phyloP scores from a whole-genome alignment of 2,329 filamentous ascomycete genomes.

The Trichoderma sp. region DNA sequence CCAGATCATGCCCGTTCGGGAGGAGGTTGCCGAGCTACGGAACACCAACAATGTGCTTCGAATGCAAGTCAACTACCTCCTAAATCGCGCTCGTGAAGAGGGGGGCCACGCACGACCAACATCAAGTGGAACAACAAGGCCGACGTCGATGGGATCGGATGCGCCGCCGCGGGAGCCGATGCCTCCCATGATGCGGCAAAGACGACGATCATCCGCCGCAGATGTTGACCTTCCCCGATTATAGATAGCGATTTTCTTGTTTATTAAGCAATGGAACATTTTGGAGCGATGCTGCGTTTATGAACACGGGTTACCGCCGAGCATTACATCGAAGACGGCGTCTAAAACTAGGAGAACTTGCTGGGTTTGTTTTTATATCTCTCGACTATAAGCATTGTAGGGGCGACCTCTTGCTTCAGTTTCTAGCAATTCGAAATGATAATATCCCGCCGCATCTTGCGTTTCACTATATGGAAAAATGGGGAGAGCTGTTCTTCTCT shows the following conservation, averaged over 20 bases:
- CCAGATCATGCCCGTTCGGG: slow-evolving; percentile 61
- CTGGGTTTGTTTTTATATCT: neutral
- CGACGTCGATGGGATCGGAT: slow-evolving; percentile 36
- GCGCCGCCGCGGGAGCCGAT: slow-evolving; percentile 30
- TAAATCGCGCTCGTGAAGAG: slow-evolving; percentile 54
- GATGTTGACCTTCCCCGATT: slow-evolving; percentile 43
- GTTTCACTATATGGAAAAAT: neutral
- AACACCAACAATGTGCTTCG: slow-evolving; percentile 59
- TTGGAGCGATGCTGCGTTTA: slow-evolving; percentile 4
- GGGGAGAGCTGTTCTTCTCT: neutral
- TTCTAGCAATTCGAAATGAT: neutral
- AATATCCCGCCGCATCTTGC: neutral
- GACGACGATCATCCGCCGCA: slow-evolving; percentile 40
- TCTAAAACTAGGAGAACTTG: slow-evolving; percentile 5
- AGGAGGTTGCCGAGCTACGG: slow-evolving; percentile 61
- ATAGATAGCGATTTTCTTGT: slow-evolving; percentile 26
- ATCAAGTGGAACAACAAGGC: slow-evolving; percentile 36
- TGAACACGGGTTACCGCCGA: neutral
- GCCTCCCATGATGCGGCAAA: slow-evolving; percentile 35
- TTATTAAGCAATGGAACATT: neutral
- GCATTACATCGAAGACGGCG: neutral
- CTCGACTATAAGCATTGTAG: neutral
- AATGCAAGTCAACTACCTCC: slow-evolving; percentile 61
- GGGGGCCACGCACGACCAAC: slow-evolving; percentile 41
- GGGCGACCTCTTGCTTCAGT: neutral